phyloP scores from a whole-genome alignment of 768 basidiomycete species.

The Lyophyllum atratum region DNA sequence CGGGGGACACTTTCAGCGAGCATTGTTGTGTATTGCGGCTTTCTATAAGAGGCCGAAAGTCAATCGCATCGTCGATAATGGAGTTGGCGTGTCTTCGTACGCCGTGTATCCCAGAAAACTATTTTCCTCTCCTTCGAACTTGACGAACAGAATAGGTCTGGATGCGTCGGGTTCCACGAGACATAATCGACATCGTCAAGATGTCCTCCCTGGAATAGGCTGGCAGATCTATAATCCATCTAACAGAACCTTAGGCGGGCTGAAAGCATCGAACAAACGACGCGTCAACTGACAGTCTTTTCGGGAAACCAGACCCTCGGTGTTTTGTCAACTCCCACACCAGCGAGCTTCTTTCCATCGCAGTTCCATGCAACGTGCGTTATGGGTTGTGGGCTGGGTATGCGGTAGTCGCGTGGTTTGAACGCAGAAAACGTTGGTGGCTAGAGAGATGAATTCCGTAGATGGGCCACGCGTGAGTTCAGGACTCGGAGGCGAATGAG shows the following conservation, averaged over 20 bases:
- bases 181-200: conserved; percentile 80
- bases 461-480: conserved; percentile 10
- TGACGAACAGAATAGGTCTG: conserved; percentile 80
- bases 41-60: conserved; percentile 42
- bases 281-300: conserved; percentile 59
- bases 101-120: conserved; percentile 85
- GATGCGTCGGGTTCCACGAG: conserved; percentile 85
- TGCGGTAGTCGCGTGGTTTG: conserved; percentile 73
- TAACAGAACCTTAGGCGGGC: conserved; percentile 25
- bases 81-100: conserved; percentile 41
- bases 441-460: conserved; percentile 35
- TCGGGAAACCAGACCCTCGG: conserved; percentile 79
- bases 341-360: conserved; percentile 79
- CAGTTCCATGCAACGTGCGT: conserved; percentile 84
- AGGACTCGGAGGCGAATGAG: conserved; percentile 14
- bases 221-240: conserved; percentile 73
- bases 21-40: conserved; percentile 67
- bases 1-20: conserved; percentile 58
- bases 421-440: conserved; percentile 80
- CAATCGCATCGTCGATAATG: not conserved
- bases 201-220: conserved; percentile 69
- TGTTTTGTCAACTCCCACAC: conserved; percentile 81
- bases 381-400: conserved; percentile 64
- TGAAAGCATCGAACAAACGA: not conserved
- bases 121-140: conserved; percentile 74